Evolutionary conservation across 1,284 basidiomycete species (phyloP), one percentile per base, ranked within the genome.

Genomic region (Cryptococcus hybrid): DNA sequence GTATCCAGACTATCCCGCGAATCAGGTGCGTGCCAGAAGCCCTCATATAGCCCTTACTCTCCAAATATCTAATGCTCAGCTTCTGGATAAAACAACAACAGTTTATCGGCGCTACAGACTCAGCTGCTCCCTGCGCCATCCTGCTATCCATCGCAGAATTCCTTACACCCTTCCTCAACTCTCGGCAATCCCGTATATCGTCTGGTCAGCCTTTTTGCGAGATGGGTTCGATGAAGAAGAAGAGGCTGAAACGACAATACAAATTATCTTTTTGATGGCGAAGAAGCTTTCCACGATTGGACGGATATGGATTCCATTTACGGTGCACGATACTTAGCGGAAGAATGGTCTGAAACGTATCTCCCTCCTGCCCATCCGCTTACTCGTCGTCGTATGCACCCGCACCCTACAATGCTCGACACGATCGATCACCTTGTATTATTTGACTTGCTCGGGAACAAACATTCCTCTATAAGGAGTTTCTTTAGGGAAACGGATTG

Each of bases 231-330:
- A 58, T 35, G 88, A 93, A 58, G 86, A 88, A 38, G 88, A 91
- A 57, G 82, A 88, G 24, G 84, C 83, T 0, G 86, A 88, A 60
- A 90, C 88, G 7, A 95, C 95, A 0, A 77, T 99, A 12, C 93
- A 98, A 74, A 81, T 99, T n/a, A 81, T 99, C 18, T 96, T 99
- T 94, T 99, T 62, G 97, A 99, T 69, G 96, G 96, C 3, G 96
- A 99, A 76, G 96, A 99, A 77, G 96, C 96, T 0, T 98, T 94
- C 77, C 82, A 86, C 39, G 81, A 84, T 42, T 99, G 96, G 96
- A 92, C 92, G 1, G 83, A 83, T 39, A 85, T 83, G 0, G 96
- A 99, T 76, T 94, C 90, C 1, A 87, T 94, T 49, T 99, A 99
- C 73, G 96, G 96, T 24, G 88, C 93, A 44, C 85, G 88, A 90